Evolutionary conservation across 768 basidiomycete genomes (phyloP).

Genomic region (Kwoniella sp.): DNA sequence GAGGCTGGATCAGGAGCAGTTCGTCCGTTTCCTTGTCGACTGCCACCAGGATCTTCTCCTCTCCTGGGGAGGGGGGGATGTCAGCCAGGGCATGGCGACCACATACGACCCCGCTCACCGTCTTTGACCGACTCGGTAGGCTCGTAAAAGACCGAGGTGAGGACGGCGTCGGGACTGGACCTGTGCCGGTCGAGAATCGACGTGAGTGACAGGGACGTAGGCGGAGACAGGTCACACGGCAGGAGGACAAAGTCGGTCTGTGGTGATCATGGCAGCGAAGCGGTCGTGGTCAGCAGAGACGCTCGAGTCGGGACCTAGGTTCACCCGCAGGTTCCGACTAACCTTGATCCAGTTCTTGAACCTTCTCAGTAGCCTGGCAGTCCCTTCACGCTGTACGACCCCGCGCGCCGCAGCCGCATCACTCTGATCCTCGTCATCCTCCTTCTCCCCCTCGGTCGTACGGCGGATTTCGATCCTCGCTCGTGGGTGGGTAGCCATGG

Average conservation of each 20-base stretch:
- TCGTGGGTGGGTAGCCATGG: slow-evolving; percentile 60
- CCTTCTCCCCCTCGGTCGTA: slow-evolving; percentile 51
- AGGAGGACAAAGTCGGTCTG: slow-evolving; percentile 77
- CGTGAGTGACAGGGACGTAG: slow-evolving; percentile 65
- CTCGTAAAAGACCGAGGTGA: slow-evolving; percentile 50
- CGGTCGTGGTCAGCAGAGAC: background rate
- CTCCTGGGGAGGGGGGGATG: slow-evolving; percentile 17
- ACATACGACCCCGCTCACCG: slow-evolving; percentile 22
- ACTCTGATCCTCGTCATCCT: slow-evolving; percentile 24
- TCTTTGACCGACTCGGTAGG: slow-evolving; percentile 45
- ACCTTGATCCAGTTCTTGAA: slow-evolving; percentile 69
- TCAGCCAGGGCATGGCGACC: no score
- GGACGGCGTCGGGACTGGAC: slow-evolving; percentile 29
- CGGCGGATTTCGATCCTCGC: slow-evolving; percentile 73
- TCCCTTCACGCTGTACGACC: slow-evolving; percentile 23
- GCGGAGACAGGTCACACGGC: slow-evolving; percentile 85
- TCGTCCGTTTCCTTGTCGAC: slow-evolving; percentile 55
- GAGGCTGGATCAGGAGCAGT: slow-evolving; percentile 59
- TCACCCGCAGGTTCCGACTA: slow-evolving; percentile 12
- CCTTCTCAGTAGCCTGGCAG: slow-evolving; percentile 60
- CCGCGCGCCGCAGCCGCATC: slow-evolving; percentile 4
- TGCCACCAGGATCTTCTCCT: slow-evolving; percentile 46
- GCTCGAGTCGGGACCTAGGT: no score
- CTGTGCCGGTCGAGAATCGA: slow-evolving; percentile 77
- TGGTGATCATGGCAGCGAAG: background rate